These are phyloP conservation scores for Crepidotus variabilis DNA, from an alignment of 768 basidiomycete species.

Conservation along the genomic window DNA sequence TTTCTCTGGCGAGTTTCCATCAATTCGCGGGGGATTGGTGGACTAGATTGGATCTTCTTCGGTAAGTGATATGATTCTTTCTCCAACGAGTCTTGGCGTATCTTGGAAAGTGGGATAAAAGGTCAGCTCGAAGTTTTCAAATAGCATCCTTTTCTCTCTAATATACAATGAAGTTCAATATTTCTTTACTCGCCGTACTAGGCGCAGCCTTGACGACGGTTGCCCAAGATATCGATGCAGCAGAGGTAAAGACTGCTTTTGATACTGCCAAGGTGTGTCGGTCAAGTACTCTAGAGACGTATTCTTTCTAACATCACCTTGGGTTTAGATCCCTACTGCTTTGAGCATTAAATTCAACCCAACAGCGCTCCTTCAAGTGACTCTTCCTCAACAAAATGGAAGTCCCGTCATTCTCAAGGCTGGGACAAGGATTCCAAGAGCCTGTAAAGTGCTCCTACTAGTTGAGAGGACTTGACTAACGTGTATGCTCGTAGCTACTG, in stretches of 20 bases:
- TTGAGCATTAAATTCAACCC: conserved; percentile 21
- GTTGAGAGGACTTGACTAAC: background rate
- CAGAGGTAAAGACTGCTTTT: background rate
- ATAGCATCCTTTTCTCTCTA: no score
- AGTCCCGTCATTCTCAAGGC: conserved; percentile 18
- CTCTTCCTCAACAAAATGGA: conserved; percentile 16
- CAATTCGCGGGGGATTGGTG: no score
- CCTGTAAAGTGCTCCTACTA: background rate
- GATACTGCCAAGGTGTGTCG: background rate
- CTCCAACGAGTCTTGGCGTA: no score
- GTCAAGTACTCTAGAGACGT: background rate
- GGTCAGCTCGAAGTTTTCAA: no score
- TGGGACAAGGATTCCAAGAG: conserved; percentile 17
- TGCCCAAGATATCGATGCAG: no score
- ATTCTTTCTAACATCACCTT: background rate
- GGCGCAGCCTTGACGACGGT: no score
- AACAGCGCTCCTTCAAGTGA: conserved; percentile 19
- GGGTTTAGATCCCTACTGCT: conserved; percentile 20
- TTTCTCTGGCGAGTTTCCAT: no score
- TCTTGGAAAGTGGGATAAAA: no score
- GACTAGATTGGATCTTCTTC: no score
- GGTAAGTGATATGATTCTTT: no score
- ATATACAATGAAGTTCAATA: no score
- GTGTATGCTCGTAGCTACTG: conserved; percentile 28
- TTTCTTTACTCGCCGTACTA: no score